Base-by-base conservation (phyloP, 2,329 filamentous ascomycete species). In the Aspergillus neoniger region DNA sequence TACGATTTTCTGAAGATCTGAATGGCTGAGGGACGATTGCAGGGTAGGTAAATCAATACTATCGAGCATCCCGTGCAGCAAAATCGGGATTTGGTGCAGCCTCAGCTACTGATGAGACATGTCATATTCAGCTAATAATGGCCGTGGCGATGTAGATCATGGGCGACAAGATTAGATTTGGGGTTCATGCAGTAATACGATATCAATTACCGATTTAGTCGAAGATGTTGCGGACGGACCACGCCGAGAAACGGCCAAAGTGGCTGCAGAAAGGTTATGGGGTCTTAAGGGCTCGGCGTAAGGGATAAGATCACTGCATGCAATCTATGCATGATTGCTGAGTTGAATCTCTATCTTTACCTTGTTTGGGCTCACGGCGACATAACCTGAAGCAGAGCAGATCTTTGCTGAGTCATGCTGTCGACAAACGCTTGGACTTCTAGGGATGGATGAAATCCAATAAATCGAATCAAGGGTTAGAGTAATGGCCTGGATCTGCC, bases 1-100 rank as follows among this genome's bases (percentile, higher is more conserved):
- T 15, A 28, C 28, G 17, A 28, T 49, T 12, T 44, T 30, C 14
- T 5, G n/a, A 49, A 49, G 7, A 25, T 28, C 21, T 25, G 14
- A 23, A 23, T 49, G 21, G 44, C 44, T 49, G 23, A 32, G 32
- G 30, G 25, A 30, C 6, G 9, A 17, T 30, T 50, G 15, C 25
- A 32, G 15, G 25, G 85, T 7, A 19, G 21, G 17, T 36, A 5
- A 43, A 52, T 48, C 55, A 60, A 47, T 30, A 32, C 30, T 39
- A 23, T 48, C 21, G 58, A 12, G 6, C 38, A 56, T 44, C 41
- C 36, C 25, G 36, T 39, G 30, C 36, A 57, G 58, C 38, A 38
- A 48, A 43, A 21, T 19, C 10, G 8, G 21, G 53, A 57, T 21
- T 36, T 32, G 41, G 43, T 9, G 15, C 41, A 28, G 48, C 19